Evolutionary conservation across 2,329 filamentous ascomycete species (phyloP), one percentile per base, ranked within the genome.

Genomic region (Verticillium zaregamsianum): DNA sequence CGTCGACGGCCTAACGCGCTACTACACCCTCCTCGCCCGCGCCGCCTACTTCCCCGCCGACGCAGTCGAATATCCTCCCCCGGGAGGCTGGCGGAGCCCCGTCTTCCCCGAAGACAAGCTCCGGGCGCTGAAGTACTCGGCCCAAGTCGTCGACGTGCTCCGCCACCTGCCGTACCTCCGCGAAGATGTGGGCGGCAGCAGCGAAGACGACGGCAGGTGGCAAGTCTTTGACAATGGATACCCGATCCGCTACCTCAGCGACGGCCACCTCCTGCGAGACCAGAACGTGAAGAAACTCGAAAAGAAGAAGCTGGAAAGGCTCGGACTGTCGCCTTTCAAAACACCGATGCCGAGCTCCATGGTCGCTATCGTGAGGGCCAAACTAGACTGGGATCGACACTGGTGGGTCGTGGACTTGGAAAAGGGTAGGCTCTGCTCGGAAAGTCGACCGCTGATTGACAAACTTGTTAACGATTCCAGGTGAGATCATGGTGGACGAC

Each of bases 231-330:
- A 20, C 4, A n/a, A 33, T 5, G 35, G 54, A 12, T 37, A 32
- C n/a, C 57, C 52, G n/a, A 62, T 62, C 15, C 58, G 61, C 3
- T 60, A 62, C 20, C 40, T 62, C 39, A 54, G 54, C 31, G 61
- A 57, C 12, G 61, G 25, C 11, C 3, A 52, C 20, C 20, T 52
- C 20, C 77, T 0, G 72, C 71, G 0, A 77, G 77, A 17, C 70
- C n/a, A 76, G 75, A 39, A 67, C 72, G 64, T 6, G 57, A 57
- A 5, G 65, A 17, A 45, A 33, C 66, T 68, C 57, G 55, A 0
- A 55, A 49, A 0, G 56, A 64, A 0, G 9, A 52, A 52, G 11
- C 11, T 52, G n/a, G 1, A 52, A 11, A 23, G 14, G 5, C n/a
- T 25, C 2, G 45, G 45, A 6, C 11, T 52, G 9, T 52, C 45